Conservation (phyloP, 768 basidiomycete species). For the Termitomyces sp. region DNA sequence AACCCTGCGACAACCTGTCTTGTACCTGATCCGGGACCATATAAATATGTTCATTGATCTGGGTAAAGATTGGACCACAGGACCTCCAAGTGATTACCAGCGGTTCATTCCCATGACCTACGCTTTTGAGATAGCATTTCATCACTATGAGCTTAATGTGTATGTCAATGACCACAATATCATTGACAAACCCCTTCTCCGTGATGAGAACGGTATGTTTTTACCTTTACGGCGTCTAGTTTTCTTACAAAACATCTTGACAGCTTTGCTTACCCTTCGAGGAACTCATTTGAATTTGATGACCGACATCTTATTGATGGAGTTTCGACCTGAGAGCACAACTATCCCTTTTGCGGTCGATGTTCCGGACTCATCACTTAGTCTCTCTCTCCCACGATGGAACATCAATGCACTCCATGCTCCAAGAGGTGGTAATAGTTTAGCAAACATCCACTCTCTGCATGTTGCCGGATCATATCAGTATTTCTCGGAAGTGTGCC, state of each 20-base stretch:
- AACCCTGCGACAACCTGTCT: conserved; percentile 61
- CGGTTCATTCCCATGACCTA: conserved; percentile 86
- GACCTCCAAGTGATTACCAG: conserved; percentile 73
- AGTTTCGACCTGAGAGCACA: conserved; percentile 67
- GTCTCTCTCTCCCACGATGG: conserved; percentile 81
- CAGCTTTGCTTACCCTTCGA: conserved; percentile 69
- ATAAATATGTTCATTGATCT: conserved; percentile 92
- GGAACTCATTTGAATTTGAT: conserved; percentile 51
- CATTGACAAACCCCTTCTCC: conserved; percentile 78
- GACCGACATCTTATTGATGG: conserved; percentile 60
- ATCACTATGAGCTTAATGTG: conserved; percentile 72
- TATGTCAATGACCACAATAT: conserved; percentile 97
- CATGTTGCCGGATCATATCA: conserved; percentile 65
- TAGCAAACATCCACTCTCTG: conserved; percentile 57
- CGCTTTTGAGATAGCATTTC: conserved; percentile 59
- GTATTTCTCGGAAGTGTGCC: conserved; percentile 61
- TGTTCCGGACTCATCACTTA: conserved; percentile 49
- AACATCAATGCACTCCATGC: conserved; percentile 76
- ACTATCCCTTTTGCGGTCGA: conserved; percentile 62
- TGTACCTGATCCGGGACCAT: conserved; percentile 87
- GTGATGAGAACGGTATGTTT: conserved; percentile 76
- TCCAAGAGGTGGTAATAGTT: conserved; percentile 49
- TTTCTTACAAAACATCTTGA: background rate
- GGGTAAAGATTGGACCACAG: conserved; percentile 87
- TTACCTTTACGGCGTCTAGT: background rate